Conservation (phyloP, 148 eudicot species). For the Rhododendron simsii region DNA sequence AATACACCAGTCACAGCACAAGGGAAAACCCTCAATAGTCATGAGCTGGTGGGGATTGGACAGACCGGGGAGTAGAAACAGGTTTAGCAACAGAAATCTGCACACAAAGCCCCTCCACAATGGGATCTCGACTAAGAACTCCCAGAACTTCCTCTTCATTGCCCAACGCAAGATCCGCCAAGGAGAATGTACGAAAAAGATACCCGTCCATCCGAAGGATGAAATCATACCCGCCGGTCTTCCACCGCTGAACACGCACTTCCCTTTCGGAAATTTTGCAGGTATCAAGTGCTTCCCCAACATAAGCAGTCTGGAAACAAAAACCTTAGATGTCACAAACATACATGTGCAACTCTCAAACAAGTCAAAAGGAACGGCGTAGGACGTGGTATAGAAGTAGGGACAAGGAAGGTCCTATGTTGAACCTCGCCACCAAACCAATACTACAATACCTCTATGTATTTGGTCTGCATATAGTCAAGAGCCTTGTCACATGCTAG, state of each 20-base stretch:
- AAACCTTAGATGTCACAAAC: too few relatives aligned
- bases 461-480: neutral
- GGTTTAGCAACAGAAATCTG: conserved; percentile 56
- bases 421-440: neutral
- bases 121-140: conserved; percentile 65
- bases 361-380: too few relatives aligned
- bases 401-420: neutral
- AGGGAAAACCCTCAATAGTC: too few relatives aligned
- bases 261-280: conserved; percentile 52
- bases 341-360: neutral
- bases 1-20: too few relatives aligned
- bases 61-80: neutral
- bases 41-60: too few relatives aligned
- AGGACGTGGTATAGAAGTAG: too few relatives aligned
- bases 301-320: conserved; percentile 35
- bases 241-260: conserved; percentile 81
- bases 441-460: neutral
- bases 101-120: conserved; percentile 70
- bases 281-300: conserved; percentile 45
- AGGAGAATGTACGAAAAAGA: conserved; percentile 42
- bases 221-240: conserved; percentile 63
- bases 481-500: neutral
- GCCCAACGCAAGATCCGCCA: conserved; percentile 49
- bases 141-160: conserved; percentile 54
- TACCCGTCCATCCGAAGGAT: conserved; percentile 34